Base-by-base conservation (phyloP, 75 land plant genomes). In the Chamaecyparis obtusa region DNA sequence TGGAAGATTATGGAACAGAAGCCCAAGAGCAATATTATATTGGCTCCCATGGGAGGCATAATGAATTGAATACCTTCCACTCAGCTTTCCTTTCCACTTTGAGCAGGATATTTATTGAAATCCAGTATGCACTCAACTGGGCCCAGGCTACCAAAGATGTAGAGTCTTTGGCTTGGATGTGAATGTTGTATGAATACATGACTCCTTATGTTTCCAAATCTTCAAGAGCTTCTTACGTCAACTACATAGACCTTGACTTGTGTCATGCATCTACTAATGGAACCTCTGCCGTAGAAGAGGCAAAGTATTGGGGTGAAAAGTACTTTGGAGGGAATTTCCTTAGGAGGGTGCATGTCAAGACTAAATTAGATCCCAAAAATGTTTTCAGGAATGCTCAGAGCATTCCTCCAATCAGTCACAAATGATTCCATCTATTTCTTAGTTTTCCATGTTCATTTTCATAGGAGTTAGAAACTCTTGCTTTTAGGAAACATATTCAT, bases 351-450 rank as follows among this genome's bases (percentile, higher is more conserved):
- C 15, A 69, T 0, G 84, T 71, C 43, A 88, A 88, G 74, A 44
- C 48, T 27, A 19, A 15, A 48, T 11, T 88, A 86, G n/a, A 88
- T 64, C 88, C 86, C 44, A 24, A 15, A 56, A 88, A 84, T 21
- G 36, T 87, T 56, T 87, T 87, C 71, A 14, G 10, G 57, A 51
- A 87, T 13, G 69, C 88, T 35, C 88, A 88, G 51, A 88, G 88
- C 74, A 88, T 88, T 30, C 85, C 85, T 3, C 57, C 17, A 1
- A 3, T 16, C 57, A 13, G 17, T 14, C 17, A 55, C 57, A 55
- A 0, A 16, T 16, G 57, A 55, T 55, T 55, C 57, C 16, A 14
- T 55, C 57, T 55, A 1, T 6, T 46, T 46, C 48, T 46, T 46
- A 46, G 48, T 7, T 46, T 7, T 46, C 48, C 7, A 46, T 8